A percentile compares a stretch with the other conserved stretches of the same genome.
Evolutionary conservation across 352 stramenopile genomes (phyloP).

Genomic region (Pythium rishiriense): DNA sequence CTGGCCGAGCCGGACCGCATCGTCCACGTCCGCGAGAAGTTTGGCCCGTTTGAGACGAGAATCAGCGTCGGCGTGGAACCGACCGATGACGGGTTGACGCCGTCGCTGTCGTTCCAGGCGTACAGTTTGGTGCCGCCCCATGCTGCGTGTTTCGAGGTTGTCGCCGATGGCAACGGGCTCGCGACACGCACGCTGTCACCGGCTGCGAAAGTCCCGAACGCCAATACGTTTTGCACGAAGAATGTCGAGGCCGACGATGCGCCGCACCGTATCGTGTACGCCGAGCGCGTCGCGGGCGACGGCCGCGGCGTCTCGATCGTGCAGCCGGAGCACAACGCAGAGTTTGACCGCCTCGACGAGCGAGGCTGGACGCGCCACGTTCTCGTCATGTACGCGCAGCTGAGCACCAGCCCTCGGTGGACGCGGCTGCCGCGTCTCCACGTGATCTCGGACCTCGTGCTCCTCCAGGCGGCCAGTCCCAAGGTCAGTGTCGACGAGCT

Average conservation of each 20-base stretch:
- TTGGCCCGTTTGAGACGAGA: conserved; percentile 34
- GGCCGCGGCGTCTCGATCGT: conserved; percentile 24
- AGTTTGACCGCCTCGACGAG: conserved; percentile 33
- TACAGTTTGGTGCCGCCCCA: conserved; percentile 40
- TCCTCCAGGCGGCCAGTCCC: conserved; percentile 31
- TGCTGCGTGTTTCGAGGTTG: conserved; percentile 33
- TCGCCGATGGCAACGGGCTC: conserved; percentile 17
- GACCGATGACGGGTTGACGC: conserved; percentile 19
- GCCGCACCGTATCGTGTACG: conserved; percentile 33
- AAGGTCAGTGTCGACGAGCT: conserved; percentile 37
- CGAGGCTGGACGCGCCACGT: conserved; percentile 35
- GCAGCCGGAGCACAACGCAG: conserved; percentile 30
- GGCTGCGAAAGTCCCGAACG: conserved; percentile 2
- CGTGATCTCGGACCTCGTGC: conserved; percentile 36
- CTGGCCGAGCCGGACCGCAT: conserved; percentile 31
- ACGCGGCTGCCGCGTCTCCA: conserved; percentile 29
- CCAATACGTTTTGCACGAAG: conserved; percentile 40
- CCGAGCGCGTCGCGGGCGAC: conserved; percentile 25
- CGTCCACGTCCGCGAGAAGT: conserved; percentile 34
- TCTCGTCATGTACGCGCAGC: conserved; percentile 26
- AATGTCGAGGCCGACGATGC: conserved; percentile 33
- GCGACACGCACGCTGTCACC: conserved; percentile 9
- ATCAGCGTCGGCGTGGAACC: conserved; percentile 23
- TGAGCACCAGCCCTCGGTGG: conserved; percentile 18
- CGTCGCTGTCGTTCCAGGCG: conserved; percentile 38